phyloP scores from a whole-genome alignment of 1,139 yeast species.

The Wickerhamiella infanticola region DNA sequence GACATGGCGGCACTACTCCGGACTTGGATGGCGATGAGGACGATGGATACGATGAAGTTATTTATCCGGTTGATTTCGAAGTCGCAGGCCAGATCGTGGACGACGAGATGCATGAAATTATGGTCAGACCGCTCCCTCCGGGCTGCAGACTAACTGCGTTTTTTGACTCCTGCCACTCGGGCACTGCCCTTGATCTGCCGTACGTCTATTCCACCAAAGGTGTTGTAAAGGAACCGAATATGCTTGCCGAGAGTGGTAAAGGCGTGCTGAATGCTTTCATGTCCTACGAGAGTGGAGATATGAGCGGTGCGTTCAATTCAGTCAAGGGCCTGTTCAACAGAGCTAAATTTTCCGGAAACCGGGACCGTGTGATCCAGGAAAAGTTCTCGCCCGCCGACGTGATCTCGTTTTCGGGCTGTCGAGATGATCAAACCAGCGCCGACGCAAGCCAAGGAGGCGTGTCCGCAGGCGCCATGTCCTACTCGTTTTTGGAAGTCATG shows the following conservation, averaged over 20 bases:
- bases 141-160: slow-evolving; percentile 83
- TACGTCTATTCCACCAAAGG: slow-evolving; percentile 86
- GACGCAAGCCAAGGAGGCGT: slow-evolving; percentile 67
- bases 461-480: slow-evolving; percentile 91
- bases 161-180: slow-evolving; percentile 89
- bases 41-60: slow-evolving; percentile 77
- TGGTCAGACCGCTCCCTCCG: slow-evolving; percentile 62
- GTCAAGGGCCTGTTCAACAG: slow-evolving; percentile 11
- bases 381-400: slow-evolving; percentile 86
- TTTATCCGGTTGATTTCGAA: slow-evolving; percentile 82
- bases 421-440: slow-evolving; percentile 68
- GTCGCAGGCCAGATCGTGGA: slow-evolving; percentile 60
- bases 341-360: slow-evolving; percentile 30
- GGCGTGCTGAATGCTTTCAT: slow-evolving; percentile 59
- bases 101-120: slow-evolving; percentile 67
- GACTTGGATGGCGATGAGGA: slow-evolving; percentile 86
- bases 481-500: slow-evolving; percentile 68
- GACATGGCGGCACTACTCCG: slow-evolving; percentile 78
- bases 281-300: slow-evolving; percentile 60
- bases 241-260: slow-evolving; percentile 69
- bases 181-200: slow-evolving; percentile 80
- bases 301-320: slow-evolving; percentile 27
- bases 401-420: slow-evolving; percentile 75
- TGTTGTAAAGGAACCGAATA: slow-evolving; percentile 72
- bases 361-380: slow-evolving; percentile 31